phyloP scores from a whole-genome alignment of 83 land plant genomes.

The Thuja plicata region DNA sequence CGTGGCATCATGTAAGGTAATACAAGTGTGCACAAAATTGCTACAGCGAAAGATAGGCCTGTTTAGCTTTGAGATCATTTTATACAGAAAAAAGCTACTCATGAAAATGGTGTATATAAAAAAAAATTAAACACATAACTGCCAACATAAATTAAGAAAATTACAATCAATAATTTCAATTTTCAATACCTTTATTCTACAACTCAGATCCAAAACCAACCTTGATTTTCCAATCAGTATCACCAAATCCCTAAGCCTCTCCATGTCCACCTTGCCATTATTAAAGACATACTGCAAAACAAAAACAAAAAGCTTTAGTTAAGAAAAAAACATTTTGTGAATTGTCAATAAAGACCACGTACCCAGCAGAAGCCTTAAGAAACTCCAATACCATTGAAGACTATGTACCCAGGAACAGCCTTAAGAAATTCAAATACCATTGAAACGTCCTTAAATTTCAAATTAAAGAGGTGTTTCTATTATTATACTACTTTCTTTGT shows the following conservation, averaged over 20 bases:
- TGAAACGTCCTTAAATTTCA: not conserved
- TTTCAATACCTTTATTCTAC: conserved; percentile 83
- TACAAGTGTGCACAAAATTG: not conserved
- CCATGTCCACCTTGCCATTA: conserved; percentile 77
- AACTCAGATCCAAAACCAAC: conserved; percentile 93
- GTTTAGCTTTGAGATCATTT: not conserved
- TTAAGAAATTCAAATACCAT: not conserved
- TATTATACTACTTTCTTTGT: not conserved
- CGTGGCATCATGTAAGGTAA: not conserved
- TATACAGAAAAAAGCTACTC: not conserved
- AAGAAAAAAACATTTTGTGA: not conserved
- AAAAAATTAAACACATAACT: not conserved
- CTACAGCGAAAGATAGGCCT: not conserved
- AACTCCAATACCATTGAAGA: not conserved
- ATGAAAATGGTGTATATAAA: not conserved
- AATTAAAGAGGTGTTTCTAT: not conserved
- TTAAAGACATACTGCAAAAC: conserved; percentile 81
- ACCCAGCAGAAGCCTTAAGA: not conserved
- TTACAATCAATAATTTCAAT: conserved; percentile 1
- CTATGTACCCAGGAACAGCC: not conserved
- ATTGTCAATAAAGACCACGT: not conserved
- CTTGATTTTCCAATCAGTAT: conserved; percentile 61
- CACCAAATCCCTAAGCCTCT: conserved; percentile 65
- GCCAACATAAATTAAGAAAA: not conserved
- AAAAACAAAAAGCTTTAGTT: not conserved